phyloP scores from a whole-genome alignment of 1,284 basidiomycete species.

The Veloporphyrellus conicus region DNA sequence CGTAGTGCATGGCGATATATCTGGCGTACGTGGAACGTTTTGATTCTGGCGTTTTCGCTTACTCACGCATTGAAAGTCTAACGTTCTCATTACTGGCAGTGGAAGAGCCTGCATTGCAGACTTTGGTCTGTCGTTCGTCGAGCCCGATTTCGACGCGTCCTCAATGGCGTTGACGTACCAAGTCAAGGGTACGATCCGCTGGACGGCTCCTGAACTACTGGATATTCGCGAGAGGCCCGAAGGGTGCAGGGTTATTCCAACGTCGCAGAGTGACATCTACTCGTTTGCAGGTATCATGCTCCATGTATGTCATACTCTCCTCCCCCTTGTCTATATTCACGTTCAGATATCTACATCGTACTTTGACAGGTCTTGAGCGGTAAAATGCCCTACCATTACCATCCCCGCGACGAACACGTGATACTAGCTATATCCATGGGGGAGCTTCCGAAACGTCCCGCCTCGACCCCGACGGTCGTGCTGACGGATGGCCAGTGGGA shows the following conservation, averaged over 20 bases:
- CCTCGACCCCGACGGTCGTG: neutral
- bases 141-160: constrained; percentile 7
- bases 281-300: constrained; percentile 28
- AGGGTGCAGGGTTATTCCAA: constrained; percentile 13
- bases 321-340: neutral
- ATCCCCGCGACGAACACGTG: constrained; percentile 17
- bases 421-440: constrained; percentile 16
- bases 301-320: constrained; percentile 11
- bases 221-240: neutral
- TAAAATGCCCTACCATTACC: constrained; percentile 23
- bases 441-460: constrained; percentile 19
- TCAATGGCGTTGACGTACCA: constrained; percentile 17
- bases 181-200: constrained; percentile 18
- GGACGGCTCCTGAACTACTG: constrained; percentile 24
- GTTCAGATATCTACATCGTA: neutral
- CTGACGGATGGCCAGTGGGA: constrained; percentile 23
- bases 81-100: constrained; percentile 16
- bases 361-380: constrained; percentile 24
- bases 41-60: neutral
- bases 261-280: constrained; percentile 19
- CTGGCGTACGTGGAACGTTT: constrained; percentile 20
- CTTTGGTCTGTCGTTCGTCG: constrained; percentile 21
- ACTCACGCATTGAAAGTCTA: constrained; percentile 12
- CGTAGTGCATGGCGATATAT: constrained; percentile 30
- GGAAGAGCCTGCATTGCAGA: constrained; percentile 26